Conservation (phyloP, 257 asterid genomes). For the Osmanthus fragrans region DNA sequence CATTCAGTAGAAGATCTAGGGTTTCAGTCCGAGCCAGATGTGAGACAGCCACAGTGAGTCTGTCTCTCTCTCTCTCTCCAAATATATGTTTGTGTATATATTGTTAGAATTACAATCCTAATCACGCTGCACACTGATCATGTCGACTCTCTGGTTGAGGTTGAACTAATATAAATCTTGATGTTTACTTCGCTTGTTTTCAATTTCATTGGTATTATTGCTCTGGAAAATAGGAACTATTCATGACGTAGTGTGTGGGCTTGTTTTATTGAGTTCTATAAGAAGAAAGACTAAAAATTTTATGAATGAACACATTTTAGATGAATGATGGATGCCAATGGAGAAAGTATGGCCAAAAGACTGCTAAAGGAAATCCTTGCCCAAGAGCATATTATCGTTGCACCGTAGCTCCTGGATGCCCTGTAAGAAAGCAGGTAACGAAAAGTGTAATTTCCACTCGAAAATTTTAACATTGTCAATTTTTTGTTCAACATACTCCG, state of each 20-base stretch:
- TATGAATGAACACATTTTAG: conserved; percentile 26
- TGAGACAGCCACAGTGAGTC: conserved; percentile 86
- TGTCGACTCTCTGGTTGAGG: too few relatives aligned
- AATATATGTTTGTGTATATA: background rate
- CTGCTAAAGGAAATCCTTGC: conserved; percentile 93
- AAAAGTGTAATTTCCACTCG: too few relatives aligned
- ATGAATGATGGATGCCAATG: conserved; percentile 99
- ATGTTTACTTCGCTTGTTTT: background rate
- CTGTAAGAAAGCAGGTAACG: conserved; percentile 85
- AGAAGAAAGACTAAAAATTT: background rate
- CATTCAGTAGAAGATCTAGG: conserved; percentile 83
- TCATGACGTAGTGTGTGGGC: background rate
- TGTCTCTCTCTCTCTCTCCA: too few relatives aligned
- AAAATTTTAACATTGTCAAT: background rate
- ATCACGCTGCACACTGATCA: background rate
- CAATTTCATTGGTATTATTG: background rate
- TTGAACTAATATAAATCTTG: background rate
- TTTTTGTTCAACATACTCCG: background rate
- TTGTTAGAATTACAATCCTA: background rate
- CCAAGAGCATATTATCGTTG: conserved; percentile 97
- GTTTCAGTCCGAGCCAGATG: conserved; percentile 98
- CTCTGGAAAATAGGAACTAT: background rate
- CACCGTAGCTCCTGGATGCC: conserved; percentile 93
- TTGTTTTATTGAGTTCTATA: background rate
- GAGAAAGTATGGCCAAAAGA: conserved; percentile 96